A percentile compares a stretch with the other conserved stretches of the same genome.
These are phyloP conservation scores for Chloranthus sessilifolius DNA, from an alignment of 164 flowering plant species.

Conservation along the genomic window DNA sequence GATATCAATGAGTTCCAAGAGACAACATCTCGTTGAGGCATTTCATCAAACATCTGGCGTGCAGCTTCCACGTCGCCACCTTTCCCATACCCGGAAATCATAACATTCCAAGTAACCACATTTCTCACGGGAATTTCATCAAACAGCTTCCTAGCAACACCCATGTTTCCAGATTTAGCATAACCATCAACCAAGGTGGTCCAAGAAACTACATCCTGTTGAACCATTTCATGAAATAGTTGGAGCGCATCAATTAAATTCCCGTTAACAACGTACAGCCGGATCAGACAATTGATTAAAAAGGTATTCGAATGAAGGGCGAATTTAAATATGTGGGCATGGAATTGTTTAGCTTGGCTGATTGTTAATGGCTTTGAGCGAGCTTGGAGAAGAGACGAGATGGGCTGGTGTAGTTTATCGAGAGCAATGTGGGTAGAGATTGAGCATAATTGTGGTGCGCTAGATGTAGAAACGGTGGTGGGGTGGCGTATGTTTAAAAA, in stretches of 20 bases:
- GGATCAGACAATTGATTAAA: conserved; percentile 10
- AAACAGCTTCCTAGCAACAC: conserved; percentile 9
- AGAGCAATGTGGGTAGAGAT: not conserved
- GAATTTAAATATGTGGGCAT: conserved; percentile 9
- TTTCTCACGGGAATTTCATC: conserved; percentile 10
- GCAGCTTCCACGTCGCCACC: conserved; percentile 10
- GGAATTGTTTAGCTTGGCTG: conserved; percentile 13
- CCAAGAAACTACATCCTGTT: conserved; percentile 22
- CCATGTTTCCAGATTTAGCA: conserved; percentile 11
- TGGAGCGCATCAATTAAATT: conserved; percentile 6
- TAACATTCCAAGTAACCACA: too few relatives aligned
- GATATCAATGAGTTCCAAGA: conserved; percentile 20
- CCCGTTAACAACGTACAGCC: conserved; percentile 9
- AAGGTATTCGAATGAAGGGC: conserved; percentile 4
- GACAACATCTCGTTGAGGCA: conserved; percentile 13
- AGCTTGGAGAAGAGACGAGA: conserved; percentile 5
- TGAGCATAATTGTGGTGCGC: not conserved
- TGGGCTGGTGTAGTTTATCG: not conserved
- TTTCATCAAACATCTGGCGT: conserved; percentile 3
- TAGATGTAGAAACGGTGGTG: not conserved
- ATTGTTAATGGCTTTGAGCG: conserved; percentile 6
- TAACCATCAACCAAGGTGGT: conserved; percentile 19
- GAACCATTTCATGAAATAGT: conserved; percentile 9
- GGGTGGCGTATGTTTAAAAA: too few relatives aligned
- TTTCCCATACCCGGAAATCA: conserved; percentile 16